A percentile compares a stretch with the other conserved stretches of the same genome.
Evolutionary conservation across 2,329 filamentous ascomycete species (phyloP).

Genomic region (Paecilomyces sp.): DNA sequence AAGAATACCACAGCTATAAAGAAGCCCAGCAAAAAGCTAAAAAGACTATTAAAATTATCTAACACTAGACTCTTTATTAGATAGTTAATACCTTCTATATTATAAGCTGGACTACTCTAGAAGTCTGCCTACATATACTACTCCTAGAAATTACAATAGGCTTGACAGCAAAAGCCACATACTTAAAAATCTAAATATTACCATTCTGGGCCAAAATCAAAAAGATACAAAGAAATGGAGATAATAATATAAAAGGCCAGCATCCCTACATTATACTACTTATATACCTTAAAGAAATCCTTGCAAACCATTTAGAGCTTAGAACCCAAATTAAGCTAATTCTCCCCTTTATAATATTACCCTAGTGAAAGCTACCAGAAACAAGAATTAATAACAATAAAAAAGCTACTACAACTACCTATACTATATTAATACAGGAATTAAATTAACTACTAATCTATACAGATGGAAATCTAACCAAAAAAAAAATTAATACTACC

Average conservation of each 20-base stretch:
- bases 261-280: neutral
- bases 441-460: neutral
- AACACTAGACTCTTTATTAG: constrained; percentile 16
- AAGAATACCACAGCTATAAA: neutral
- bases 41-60: constrained; percentile 9
- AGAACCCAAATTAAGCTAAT: neutral
- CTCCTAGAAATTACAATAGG: constrained; percentile 14
- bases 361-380: neutral
- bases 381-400: neutral
- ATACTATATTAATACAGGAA: too few relatives aligned
- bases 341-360: neutral
- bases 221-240: neutral
- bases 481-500: neutral
- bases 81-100: constrained; percentile 19
- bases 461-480: neutral
- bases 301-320: neutral
- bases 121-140: constrained; percentile 19
- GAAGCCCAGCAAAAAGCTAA: too few relatives aligned
- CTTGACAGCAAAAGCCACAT: constrained; percentile 14
- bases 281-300: neutral
- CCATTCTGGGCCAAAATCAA: constrained; percentile 2
- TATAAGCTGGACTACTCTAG: constrained; percentile 11
- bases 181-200: too few relatives aligned
- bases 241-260: neutral
- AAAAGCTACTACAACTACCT: too few relatives aligned